These are phyloP conservation scores for Centrapalus pauciflorus DNA, from an alignment of 129 eudicot species.

Conservation along the genomic window DNA sequence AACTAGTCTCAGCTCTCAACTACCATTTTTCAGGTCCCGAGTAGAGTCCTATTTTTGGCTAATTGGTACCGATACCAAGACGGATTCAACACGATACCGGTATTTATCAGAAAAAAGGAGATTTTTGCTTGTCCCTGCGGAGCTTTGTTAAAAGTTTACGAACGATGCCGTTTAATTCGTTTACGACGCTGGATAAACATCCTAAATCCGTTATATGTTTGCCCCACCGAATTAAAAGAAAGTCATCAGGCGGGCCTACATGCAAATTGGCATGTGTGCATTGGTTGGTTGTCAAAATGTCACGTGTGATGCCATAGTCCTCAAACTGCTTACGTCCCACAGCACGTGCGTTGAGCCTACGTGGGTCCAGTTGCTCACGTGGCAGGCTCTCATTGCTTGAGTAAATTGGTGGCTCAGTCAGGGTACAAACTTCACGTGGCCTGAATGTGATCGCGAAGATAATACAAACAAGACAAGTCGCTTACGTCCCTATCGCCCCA, in stretches of 20 bases:
- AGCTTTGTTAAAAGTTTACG: no score
- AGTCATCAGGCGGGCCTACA: neutral
- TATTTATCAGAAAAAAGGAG: no score
- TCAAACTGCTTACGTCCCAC: neutral
- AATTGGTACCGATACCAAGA: no score
- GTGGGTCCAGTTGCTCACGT: slow-evolving; percentile 1
- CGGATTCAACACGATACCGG: no score
- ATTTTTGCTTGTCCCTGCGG: no score
- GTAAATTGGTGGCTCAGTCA: neutral
- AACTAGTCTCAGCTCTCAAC: no score
- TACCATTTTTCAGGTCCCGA: no score
- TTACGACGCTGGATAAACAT: no score
- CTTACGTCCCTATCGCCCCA: neutral
- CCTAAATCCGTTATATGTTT: no score
- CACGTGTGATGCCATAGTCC: slow-evolving; percentile 23
- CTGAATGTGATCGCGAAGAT: slow-evolving; percentile 23
- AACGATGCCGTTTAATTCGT: no score
- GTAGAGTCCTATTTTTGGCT: no score
- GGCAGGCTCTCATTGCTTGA: neutral
- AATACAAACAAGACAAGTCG: slow-evolving; percentile 16
- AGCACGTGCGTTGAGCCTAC: slow-evolving; percentile 19
- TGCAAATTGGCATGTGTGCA: neutral
- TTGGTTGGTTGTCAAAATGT: neutral
- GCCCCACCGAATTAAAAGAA: no score
- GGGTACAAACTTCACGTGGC: slow-evolving; percentile 41